Evolutionary conservation across 225 moss, liverwort and hornwort genomes (phyloP), one percentile per base, ranked within the genome.

Genomic region (Antitrichia curtipendula): DNA sequence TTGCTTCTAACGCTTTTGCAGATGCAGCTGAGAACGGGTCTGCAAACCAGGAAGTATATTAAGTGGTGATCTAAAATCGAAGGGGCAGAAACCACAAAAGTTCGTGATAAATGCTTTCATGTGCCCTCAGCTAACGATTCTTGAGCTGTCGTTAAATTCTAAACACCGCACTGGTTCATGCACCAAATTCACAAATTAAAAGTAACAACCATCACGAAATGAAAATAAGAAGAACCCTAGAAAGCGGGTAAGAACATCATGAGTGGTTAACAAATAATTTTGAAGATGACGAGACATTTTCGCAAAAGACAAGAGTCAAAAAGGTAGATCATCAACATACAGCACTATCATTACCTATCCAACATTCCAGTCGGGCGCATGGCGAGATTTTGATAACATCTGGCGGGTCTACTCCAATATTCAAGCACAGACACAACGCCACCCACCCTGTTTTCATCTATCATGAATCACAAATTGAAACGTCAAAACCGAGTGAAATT

Each of bases 391-490:
- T 98, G 66, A 98, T 98, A 58, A 98, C 97, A 90, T 98, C 98
- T 43, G 97, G 98, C 72, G 98, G 98, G 81, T 98, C 98, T 86
- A 98, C 98, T 66, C 98, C 98, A 82, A 98, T 97, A 85, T 98
- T 98, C 40, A 98, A 91, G 93, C 98, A 98, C 87, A 98, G 84
- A 61, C 96, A 97, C 87, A 98, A 86, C 57, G 98, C 98, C 92
- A 97, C 98, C 90, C 97, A 98, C 75, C 98, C 98, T 86, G 97
- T 98, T 93, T 96, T 98, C 98, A 98, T 98, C 98, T 98, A 94
- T 83, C 70, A 90, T 84, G 52, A 60, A 40, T 80, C 83, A 86
- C 29, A 50, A 66, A 75, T 34, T 56, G 66, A 63, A 75, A 68
- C 29, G 84, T 83, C 79, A 85, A 86, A 60, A 88, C 57, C 45